These are phyloP conservation scores for Zoysia japonica DNA, from an alignment of 176 grass and related monocot genomes.

Conservation along the genomic window DNA sequence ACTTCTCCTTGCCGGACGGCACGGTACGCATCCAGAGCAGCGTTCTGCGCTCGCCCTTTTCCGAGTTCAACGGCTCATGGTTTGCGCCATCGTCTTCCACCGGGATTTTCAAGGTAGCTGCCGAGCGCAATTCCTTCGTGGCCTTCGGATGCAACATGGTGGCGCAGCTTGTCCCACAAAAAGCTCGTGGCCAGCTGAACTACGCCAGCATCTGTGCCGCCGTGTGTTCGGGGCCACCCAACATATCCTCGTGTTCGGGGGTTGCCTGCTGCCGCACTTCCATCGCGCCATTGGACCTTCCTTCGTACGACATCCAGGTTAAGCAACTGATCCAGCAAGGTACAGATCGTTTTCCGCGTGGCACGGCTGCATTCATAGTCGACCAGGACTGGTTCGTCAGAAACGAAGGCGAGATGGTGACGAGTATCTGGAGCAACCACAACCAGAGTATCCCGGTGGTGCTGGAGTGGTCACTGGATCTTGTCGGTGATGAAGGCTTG, in stretches of 20 bases:
- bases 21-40: conserved; percentile 13
- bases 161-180: not conserved
- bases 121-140: not conserved
- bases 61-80: conserved; percentile 14
- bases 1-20: not conserved
- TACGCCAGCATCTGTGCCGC: conserved; percentile 19
- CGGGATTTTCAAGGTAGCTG: not conserved
- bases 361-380: conserved; percentile 22
- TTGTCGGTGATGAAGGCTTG: conserved; percentile 8
- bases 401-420: not conserved
- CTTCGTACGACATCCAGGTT: conserved; percentile 7
- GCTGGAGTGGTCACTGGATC: conserved; percentile 39
- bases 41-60: too few relatives aligned
- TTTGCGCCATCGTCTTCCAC: not conserved
- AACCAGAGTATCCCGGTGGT: conserved; percentile 12
- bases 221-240: not conserved
- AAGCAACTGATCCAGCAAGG: not conserved
- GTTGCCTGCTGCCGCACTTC: conserved; percentile 30
- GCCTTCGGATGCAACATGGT: conserved; percentile 18
- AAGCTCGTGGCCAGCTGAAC: not conserved
- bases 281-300: not conserved
- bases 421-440: not conserved
- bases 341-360: not conserved
- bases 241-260: not conserved
- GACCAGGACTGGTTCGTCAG: conserved; percentile 41